Evolutionary conservation across 2,329 filamentous ascomycete species (phyloP).

Genomic region (Zymoseptoria tritici): DNA sequence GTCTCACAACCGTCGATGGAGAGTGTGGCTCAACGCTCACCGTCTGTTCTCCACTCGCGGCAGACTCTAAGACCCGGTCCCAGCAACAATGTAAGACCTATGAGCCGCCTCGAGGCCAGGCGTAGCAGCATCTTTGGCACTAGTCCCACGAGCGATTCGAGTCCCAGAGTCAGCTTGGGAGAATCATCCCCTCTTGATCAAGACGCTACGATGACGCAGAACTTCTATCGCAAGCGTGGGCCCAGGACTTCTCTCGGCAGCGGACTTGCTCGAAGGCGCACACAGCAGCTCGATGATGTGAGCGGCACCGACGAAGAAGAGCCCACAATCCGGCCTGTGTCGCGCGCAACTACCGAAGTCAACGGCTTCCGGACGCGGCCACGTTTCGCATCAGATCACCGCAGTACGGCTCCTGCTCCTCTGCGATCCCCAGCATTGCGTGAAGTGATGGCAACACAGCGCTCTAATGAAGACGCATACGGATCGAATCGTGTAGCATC

Average conservation of each 20-base stretch:
- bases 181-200: constrained; percentile 21
- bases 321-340: constrained; percentile 37
- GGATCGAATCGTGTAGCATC: constrained; percentile 6
- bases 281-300: constrained; percentile 20
- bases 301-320: constrained; percentile 31
- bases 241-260: constrained; percentile 33
- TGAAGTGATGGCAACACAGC: constrained; percentile 8
- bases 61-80: background rate
- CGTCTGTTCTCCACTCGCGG: constrained; percentile 9
- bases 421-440: constrained; percentile 10
- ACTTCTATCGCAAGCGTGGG: constrained; percentile 14
- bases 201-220: constrained; percentile 22
- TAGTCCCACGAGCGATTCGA: constrained; percentile 15
- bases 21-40: constrained; percentile 2
- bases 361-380: constrained; percentile 25
- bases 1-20: constrained; percentile 18
- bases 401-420: constrained; percentile 1
- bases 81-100: constrained; percentile 25
- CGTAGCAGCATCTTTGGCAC: constrained; percentile 31
- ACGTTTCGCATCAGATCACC: constrained; percentile 8
- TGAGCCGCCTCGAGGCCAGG: constrained; percentile 40
- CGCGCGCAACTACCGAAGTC: constrained; percentile 43
- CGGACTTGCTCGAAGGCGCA: constrained; percentile 32
- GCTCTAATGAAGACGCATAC: constrained; percentile 10
- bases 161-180: constrained; percentile 26